Evolutionary conservation across 805 yeast genomes (phyloP).

Genomic region (Saturnispora gosingensis): DNA sequence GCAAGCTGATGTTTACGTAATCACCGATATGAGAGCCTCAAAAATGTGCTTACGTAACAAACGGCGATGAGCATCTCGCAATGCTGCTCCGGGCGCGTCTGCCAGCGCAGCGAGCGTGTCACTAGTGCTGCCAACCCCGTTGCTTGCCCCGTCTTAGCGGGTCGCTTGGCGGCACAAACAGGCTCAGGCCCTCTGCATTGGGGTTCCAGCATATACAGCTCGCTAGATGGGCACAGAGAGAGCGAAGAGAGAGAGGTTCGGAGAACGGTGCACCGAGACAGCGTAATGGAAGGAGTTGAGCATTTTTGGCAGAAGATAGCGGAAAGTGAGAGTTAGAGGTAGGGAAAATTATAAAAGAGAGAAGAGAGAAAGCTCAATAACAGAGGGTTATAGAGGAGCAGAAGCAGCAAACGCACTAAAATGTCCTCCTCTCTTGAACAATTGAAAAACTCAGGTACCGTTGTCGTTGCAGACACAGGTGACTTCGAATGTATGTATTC

Average conservation of each 20-base stretch:
- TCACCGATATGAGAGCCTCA: no score
- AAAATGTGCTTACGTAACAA: no score
- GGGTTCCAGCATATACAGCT: background rate
- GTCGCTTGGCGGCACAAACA: background rate
- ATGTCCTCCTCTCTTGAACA: slow-evolving; percentile 79
- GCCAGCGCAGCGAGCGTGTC: background rate
- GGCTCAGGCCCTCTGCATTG: background rate
- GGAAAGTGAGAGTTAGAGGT: background rate
- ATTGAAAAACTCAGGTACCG: slow-evolving; percentile 91
- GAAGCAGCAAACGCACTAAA: background rate
- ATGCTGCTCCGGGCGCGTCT: background rate
- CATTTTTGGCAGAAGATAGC: background rate
- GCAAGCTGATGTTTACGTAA: no score
- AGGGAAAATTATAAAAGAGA: background rate
- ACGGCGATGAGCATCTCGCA: background rate
- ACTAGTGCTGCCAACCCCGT: no score
- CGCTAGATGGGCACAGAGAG: background rate
- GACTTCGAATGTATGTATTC: slow-evolving; percentile 68
- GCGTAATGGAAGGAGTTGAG: background rate
- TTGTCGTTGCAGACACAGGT: slow-evolving; percentile 97
- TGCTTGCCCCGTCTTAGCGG: background rate
- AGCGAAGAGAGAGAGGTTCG: background rate
- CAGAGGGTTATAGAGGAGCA: no score
- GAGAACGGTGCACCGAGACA: background rate
- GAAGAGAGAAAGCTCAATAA: no score